Evolutionary conservation across 768 basidiomycete genomes (phyloP).

Genomic region (Chiua virens): DNA sequence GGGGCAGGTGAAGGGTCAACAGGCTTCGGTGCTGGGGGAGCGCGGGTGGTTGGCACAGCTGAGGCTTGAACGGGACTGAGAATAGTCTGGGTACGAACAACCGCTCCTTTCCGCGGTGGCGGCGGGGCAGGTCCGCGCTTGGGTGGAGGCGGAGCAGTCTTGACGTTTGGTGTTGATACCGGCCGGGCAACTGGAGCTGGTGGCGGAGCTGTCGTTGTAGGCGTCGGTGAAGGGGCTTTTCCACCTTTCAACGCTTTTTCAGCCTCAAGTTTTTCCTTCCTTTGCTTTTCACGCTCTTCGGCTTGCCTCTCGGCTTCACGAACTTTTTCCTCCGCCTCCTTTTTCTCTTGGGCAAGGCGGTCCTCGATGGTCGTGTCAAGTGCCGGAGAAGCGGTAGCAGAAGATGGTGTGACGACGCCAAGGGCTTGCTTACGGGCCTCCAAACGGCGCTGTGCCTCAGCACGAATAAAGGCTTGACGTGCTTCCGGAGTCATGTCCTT

Average conservation of each 20-base stretch:
- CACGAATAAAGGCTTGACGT: constrained; percentile 71
- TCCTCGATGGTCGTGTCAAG: constrained; percentile 85
- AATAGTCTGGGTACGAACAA: constrained; percentile 13
- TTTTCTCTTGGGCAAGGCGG: constrained; percentile 80
- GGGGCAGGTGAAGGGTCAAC: constrained; percentile 57
- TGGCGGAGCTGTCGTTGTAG: constrained; percentile 43
- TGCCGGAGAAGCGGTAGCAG: constrained; percentile 40
- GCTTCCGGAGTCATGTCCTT: constrained; percentile 87
- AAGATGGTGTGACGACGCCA: constrained; percentile 56
- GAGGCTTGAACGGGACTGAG: constrained; percentile 27
- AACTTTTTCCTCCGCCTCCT: constrained; percentile 87
- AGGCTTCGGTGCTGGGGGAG: constrained; percentile 29
- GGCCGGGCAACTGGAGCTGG: constrained; percentile 40
- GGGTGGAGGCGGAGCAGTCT: constrained; percentile 35
- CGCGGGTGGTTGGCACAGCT: constrained; percentile 19
- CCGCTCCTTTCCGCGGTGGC: constrained; percentile 26
- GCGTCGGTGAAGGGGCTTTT: constrained; percentile 39
- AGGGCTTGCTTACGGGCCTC: constrained; percentile 84
- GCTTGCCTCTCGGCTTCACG: constrained; percentile 76
- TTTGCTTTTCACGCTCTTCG: constrained; percentile 71
- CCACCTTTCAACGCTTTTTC: constrained; percentile 66
- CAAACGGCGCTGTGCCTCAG: constrained; percentile 78
- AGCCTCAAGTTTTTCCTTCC: constrained; percentile 71
- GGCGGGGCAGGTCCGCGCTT: constrained; percentile 40
- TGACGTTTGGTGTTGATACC: constrained; percentile 38